These are phyloP conservation scores for Microstegium vimineum DNA, from an alignment of 176 grass and related monocot genomes.

Conservation along the genomic window DNA sequence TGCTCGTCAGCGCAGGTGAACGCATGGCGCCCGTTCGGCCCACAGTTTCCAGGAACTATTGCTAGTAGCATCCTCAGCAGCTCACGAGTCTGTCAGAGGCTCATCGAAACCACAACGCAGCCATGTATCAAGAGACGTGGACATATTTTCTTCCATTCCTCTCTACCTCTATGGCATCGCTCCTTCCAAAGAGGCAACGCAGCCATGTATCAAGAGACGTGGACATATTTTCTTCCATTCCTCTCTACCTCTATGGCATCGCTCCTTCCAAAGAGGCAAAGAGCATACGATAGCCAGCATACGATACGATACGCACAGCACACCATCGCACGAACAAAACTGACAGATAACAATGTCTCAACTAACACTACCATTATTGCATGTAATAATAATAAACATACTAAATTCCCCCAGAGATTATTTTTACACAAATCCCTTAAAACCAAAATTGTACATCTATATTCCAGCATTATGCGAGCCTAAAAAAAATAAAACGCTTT, in stretches of 20 bases:
- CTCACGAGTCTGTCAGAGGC: background rate
- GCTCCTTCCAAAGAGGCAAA: background rate
- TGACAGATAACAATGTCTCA: background rate
- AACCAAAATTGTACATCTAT: conserved; percentile 40
- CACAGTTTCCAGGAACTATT: background rate
- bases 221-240: too few relatives aligned
- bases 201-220: background rate
- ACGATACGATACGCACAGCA: background rate
- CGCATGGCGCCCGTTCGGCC: background rate
- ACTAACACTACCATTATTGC: background rate
- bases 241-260: background rate
- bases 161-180: background rate
- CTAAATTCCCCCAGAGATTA: background rate
- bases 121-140: too few relatives aligned
- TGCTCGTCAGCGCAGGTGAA: background rate
- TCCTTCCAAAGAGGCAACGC: background rate
- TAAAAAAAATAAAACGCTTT: background rate
- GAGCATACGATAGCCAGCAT: background rate
- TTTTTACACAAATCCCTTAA: background rate
- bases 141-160: too few relatives aligned
- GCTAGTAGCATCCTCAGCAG: background rate
- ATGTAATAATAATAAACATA: background rate
- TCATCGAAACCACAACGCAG: background rate
- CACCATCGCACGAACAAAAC: background rate
- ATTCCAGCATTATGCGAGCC: background rate